Base-by-base conservation (phyloP, 2,329 filamentous ascomycete species). In the Podosphaera fusca region DNA sequence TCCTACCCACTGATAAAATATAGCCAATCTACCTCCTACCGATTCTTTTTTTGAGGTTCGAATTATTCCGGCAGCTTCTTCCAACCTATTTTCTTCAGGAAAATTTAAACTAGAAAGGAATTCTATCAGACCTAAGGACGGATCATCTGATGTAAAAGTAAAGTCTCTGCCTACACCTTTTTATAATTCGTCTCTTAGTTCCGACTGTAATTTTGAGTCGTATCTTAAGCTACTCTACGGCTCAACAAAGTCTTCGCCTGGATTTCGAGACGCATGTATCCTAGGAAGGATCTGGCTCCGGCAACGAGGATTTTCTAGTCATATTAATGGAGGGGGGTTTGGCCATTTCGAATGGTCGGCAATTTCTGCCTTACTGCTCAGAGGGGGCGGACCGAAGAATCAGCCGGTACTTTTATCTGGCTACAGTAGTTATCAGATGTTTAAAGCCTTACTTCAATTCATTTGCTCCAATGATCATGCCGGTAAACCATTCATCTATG, bases 401-500 rank as follows among this genome's bases (percentile, higher is more conserved):
- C 78, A 81, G 61, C 76, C 84, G 1, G 71, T 86, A 4, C 74
- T 96, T 14, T 87, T 88, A 4, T 75, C 79, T 4, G 86, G 86
- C 6, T 84, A 95, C 64, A 95, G 85, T 71, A 85, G 84, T 69
- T 92, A 90, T 31, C 90, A 96, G 69, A 75, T 96, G 50, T 95
- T 98, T 76, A 96, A 95, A 70, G 89, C 87, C 2, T 81, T 83
- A 1, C 72, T 98, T n/a, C 90, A 95, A 66, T 92, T 90, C 62
- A 72, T 98, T 21, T 81, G 84, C 1, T 77, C 79, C 1, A 82
- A 79, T 42, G 82, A 95, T 64, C 72, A 95, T 57, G 73, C 72
- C 58, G 82, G 79, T 63, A 84, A 79, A 61, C 80, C 85, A 0
- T 75, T 82, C 66, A 60, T 74, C 60, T 64, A 80, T 58, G 62